Evolutionary conservation across 805 yeast genomes (phyloP).

Genomic region (Wickerhamomyces hampshirensis): DNA sequence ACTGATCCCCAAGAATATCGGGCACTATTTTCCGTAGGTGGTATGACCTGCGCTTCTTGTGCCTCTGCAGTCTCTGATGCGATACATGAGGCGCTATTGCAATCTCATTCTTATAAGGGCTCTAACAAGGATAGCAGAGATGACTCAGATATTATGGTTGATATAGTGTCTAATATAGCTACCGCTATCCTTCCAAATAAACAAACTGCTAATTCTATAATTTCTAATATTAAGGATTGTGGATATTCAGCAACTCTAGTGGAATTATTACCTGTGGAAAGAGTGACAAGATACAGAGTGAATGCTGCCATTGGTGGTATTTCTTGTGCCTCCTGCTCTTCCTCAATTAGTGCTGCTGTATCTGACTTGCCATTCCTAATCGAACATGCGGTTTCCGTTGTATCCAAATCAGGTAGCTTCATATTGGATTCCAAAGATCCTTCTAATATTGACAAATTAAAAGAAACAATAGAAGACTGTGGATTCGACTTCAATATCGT

Average conservation of each 20-base stretch:
- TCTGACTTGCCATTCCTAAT: slow-evolving; percentile 46
- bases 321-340: slow-evolving; percentile 69
- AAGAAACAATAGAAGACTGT: slow-evolving; percentile 53
- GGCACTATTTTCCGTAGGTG: slow-evolving; percentile 53
- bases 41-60: slow-evolving; percentile 70
- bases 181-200: slow-evolving; percentile 49
- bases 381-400: slow-evolving; percentile 49
- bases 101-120: slow-evolving; percentile 2
- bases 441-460: slow-evolving; percentile 34
- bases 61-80: slow-evolving; percentile 43
- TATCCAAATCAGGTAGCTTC: slow-evolving; percentile 62
- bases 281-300: slow-evolving; percentile 43
- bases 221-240: slow-evolving; percentile 40
- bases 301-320: slow-evolving; percentile 67
- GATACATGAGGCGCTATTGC: slow-evolving; percentile 25
- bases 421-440: slow-evolving; percentile 41
- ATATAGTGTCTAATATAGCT: slow-evolving; percentile 48
- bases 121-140: slow-evolving; percentile 10
- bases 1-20: slow-evolving; percentile 29
- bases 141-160: slow-evolving; percentile 39
- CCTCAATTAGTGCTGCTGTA: slow-evolving; percentile 46
- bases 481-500: slow-evolving; percentile 59
- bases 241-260: slow-evolving; percentile 47
- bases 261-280: slow-evolving; percentile 55
- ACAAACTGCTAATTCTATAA: slow-evolving; percentile 43